Percentiles rank a stretch among this genome's conserved stretches.
These are phyloP conservation scores for Camelina sativa DNA, from an alignment of 345 rosid species.

Conservation along the genomic window DNA sequence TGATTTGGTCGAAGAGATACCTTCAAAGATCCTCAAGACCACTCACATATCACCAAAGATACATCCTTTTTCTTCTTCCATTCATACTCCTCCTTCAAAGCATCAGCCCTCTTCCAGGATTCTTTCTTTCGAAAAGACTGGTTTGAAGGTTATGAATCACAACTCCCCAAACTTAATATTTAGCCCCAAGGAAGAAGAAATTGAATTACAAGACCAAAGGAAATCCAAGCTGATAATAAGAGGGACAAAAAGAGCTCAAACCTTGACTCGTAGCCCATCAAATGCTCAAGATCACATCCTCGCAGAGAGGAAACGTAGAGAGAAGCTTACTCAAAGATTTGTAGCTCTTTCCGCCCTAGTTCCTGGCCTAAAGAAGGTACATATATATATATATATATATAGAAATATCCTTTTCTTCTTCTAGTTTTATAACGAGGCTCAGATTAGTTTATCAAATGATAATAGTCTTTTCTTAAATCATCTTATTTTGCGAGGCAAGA, in stretches of 20 bases:
- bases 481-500: background rate
- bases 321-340: conserved; percentile 44
- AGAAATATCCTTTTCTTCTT: background rate
- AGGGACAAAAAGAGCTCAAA: conserved; percentile 30
- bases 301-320: conserved; percentile 42
- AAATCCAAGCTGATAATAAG: background rate
- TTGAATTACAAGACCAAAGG: background rate
- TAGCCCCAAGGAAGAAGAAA: conserved; percentile 25
- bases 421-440: background rate
- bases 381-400: background rate
- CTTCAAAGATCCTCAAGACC: conserved; percentile 36
- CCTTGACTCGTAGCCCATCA: conserved; percentile 23
- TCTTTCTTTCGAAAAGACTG: conserved; percentile 35
- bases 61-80: background rate
- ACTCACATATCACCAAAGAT: conserved; percentile 12
- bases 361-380: conserved; percentile 47
- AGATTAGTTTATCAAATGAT: background rate
- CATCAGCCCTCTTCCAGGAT: conserved; percentile 25
- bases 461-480: background rate
- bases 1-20: conserved; percentile 19
- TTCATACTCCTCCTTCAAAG: conserved; percentile 3
- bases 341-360: conserved; percentile 44
- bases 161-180: conserved; percentile 23
- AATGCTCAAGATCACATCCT: conserved; percentile 43
- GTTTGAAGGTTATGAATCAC: conserved; percentile 1